Conservation (phyloP, 768 basidiomycete species). For the Boletus sp. region DNA sequence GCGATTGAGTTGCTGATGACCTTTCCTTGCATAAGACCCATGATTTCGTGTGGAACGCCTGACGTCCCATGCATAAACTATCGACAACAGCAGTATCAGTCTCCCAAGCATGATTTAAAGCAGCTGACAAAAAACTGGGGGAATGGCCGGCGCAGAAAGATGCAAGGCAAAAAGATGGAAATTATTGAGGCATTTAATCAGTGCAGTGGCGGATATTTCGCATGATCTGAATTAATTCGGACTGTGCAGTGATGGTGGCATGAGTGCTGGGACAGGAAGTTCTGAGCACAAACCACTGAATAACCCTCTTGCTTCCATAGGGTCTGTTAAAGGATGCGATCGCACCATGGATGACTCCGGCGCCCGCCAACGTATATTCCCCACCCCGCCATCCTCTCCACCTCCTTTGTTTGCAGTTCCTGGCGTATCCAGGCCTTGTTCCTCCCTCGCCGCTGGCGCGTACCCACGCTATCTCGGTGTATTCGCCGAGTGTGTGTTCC, state of each 20-base stretch:
- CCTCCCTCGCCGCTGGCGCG: slow-evolving; percentile 51
- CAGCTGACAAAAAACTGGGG: not conserved
- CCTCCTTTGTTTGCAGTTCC: slow-evolving; percentile 44
- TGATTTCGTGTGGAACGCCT: slow-evolving; percentile 96
- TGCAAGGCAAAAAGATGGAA: not conserved
- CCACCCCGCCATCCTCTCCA: slow-evolving; percentile 47
- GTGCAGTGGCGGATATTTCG: slow-evolving; percentile 91
- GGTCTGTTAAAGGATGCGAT: slow-evolving; percentile 57
- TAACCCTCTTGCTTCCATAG: slow-evolving; percentile 94
- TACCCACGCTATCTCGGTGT: slow-evolving; percentile 59
- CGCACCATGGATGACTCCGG: slow-evolving; percentile 35
- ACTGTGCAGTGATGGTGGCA: slow-evolving; percentile 34
- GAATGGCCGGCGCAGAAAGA: not conserved
- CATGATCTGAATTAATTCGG: slow-evolving; percentile 83
- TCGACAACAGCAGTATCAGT: slow-evolving; percentile 2
- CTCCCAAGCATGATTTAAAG: not conserved
- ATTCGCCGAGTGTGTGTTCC: slow-evolving; percentile 43
- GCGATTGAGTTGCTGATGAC: slow-evolving; percentile 74
- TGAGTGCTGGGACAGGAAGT: slow-evolving; percentile 3
- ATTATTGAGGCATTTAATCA: slow-evolving; percentile 80
- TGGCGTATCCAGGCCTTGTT: slow-evolving; percentile 45
- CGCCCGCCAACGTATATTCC: slow-evolving; percentile 52
- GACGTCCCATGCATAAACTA: slow-evolving; percentile 98
- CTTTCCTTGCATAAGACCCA: slow-evolving; percentile 99
- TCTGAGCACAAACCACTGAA: slow-evolving; percentile 37